Evolutionary conservation across 2,329 filamentous ascomycete species (phyloP), one percentile per base, ranked within the genome.

Genomic region (Penicillium concentricum): DNA sequence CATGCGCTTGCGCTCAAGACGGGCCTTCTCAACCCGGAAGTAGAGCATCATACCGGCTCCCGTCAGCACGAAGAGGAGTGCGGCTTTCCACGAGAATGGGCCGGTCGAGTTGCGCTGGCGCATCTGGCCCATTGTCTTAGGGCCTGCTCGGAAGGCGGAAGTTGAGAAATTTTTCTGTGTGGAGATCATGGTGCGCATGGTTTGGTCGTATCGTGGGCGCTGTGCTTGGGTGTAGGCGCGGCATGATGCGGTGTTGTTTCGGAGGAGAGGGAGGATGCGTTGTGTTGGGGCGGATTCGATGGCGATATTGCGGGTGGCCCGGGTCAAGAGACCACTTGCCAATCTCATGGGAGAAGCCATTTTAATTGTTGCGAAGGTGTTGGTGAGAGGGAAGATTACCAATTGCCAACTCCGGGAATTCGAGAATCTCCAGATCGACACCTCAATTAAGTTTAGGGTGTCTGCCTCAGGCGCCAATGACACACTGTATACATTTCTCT

Each of bases 81-180:
- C 93, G 32, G 93, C 89, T 77, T 91, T 93, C 86, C 90, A 92
- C 52, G 92, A 96, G 79, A 99, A 97, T 30, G 94, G 94, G 2
- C 75, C 75, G 28, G 72, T 77, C 6, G 71, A 67, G 57, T 72
- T 67, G 34, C 75, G 74, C 44, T 74, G 69, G 39, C 71, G 70
- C 54, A 77, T 58, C 61, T 77, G 74, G 51, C 72, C 71, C 66
- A 77, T 74, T 34, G 75, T 77, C 61, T 72, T 74, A 6, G 66
- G 63, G 15, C 60, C 57, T 16, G 61, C 43, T 26, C 63, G 63
- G 43, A 57, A 45, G 1, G 65, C 49, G 5, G 65, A 73, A 2
- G 70, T 73, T 0, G 71, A 71, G 58, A 75, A 75, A 1, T 45
- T 47, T 20, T 54, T 63, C 9, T 48, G 63, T 20, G 51, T 30